Base-by-base conservation (phyloP, 495 filamentous ascomycete genomes). In the Lasiosphaeris hirsuta region DNA sequence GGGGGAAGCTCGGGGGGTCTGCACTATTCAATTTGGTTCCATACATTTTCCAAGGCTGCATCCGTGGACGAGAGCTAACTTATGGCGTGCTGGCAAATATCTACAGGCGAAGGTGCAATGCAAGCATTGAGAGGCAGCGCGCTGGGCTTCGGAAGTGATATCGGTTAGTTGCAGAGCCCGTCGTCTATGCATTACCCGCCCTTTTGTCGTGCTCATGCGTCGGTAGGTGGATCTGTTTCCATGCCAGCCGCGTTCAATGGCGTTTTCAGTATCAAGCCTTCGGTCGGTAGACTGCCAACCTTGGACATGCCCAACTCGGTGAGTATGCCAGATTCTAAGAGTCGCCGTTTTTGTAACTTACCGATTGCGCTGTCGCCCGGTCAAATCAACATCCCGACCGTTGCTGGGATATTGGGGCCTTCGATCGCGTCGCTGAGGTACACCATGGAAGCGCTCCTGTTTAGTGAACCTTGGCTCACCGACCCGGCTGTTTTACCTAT, bases 241-340 rank as follows among this genome's bases (percentile, higher is more conserved):
- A 48, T 48, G 45, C 45, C 45, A 5, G 45, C 45, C 10, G 45
- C 45, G 9, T 48, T 48, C 19, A 23, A 48, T 46, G 45, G 45
- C 4, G 15, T 33, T 10, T 48, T 48, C 19, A 48, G 45, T 23
- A 23, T 48, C 45, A 48, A 48, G 45, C 45, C 45, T 14, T 48
- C 45, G n/a, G 19, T 4, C 3, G 45, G 45, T 10, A 23, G 45
- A 4, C 10, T 48, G 19, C 19, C 45, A 9, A 30, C 19, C 6
- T 30, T 30, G 45, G 30, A 48, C 9, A 48, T 33, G 19, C 45
- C 45, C 17, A 30, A 23, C 9, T 48, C 19, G n/a, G 19, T 14
- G n/a, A 17, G 19, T 48, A 23, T 17, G 45, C 1, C 1, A 30
- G 7, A 48, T 48, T 11, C 45, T 18, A 23, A 33, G 15, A 18